These are phyloP conservation scores for Colletotrichum cuscutae DNA, from an alignment of 2,329 filamentous ascomycete genomes.

Conservation along the genomic window DNA sequence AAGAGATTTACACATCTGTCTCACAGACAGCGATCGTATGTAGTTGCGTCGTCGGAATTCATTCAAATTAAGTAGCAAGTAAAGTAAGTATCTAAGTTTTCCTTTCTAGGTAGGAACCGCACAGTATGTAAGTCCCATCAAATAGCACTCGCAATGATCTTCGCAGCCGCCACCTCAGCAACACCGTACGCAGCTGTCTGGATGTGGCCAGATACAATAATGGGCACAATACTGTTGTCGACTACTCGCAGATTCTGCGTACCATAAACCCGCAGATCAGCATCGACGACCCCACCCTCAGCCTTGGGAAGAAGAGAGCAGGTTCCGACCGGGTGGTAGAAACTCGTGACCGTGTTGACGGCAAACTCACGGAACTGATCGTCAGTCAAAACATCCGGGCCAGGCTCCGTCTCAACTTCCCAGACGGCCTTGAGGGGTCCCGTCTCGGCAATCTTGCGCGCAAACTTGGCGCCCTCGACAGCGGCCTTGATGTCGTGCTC, in stretches of 20 bases:
- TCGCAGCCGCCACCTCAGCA: conserved; percentile 49
- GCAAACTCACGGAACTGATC: conserved; percentile 23
- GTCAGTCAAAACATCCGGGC: conserved; percentile 18
- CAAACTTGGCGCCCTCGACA: conserved; percentile 42
- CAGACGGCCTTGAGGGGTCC: conserved; percentile 18
- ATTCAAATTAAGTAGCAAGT: too few relatives aligned
- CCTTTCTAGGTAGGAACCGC: background rate
- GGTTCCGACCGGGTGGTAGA: conserved; percentile 52
- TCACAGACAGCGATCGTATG: too few relatives aligned
- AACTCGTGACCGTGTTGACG: conserved; percentile 15
- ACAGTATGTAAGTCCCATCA: background rate
- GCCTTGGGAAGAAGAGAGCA: conserved; percentile 51
- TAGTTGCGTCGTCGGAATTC: too few relatives aligned
- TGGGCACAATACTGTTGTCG: conserved; percentile 55
- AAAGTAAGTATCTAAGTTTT: too few relatives aligned
- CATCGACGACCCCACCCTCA: conserved; percentile 52
- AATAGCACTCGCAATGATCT: conserved; percentile 12
- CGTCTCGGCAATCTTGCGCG: conserved; percentile 33
- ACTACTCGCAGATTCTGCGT: conserved; percentile 53
- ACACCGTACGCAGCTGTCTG: conserved; percentile 60
- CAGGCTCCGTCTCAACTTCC: conserved; percentile 28
- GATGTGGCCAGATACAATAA: conserved; percentile 55
- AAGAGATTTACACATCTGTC: too few relatives aligned
- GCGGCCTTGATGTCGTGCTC: conserved; percentile 45
- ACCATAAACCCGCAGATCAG: conserved; percentile 52